phyloP scores from a whole-genome alignment of 306 rosid genomes.

The Quillaja saponaria region DNA sequence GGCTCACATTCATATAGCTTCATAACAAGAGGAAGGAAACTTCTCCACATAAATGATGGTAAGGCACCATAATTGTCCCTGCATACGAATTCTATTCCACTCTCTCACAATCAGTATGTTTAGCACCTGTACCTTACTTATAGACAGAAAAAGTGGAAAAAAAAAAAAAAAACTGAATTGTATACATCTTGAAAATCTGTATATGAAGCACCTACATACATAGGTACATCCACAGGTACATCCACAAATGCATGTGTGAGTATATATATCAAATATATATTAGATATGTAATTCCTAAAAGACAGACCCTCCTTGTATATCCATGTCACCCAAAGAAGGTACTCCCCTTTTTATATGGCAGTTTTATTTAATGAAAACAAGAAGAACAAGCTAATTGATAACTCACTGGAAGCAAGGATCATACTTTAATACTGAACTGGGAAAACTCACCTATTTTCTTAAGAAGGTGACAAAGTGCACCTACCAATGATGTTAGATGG shows the following conservation, averaged over 20 bases:
- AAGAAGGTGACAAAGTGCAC: slow-evolving; percentile 71
- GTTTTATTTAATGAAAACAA: too few relatives aligned
- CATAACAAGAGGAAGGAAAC: slow-evolving; percentile 72
- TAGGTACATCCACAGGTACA: too few relatives aligned
- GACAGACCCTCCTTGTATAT: too few relatives aligned
- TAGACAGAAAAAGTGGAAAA: not conserved
- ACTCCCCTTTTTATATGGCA: too few relatives aligned
- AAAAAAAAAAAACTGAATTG: not conserved
- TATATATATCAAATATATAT: not conserved
- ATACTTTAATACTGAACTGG: slow-evolving; percentile 10
- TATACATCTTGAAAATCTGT: not conserved
- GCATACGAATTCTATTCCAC: slow-evolving; percentile 25
- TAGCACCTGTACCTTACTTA: not conserved
- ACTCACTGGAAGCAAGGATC: too few relatives aligned
- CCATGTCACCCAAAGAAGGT: too few relatives aligned
- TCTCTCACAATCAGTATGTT: slow-evolving; percentile 1
- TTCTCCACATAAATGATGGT: slow-evolving; percentile 53
- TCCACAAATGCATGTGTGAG: too few relatives aligned
- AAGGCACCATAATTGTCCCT: slow-evolving; percentile 53
- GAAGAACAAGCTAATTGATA: slow-evolving; percentile 2
- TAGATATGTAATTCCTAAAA: slow-evolving; percentile 6
- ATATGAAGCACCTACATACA: too few relatives aligned
- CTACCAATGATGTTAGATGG: slow-evolving; percentile 49
- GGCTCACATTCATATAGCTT: slow-evolving; percentile 41
- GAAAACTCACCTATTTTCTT: slow-evolving; percentile 60